Evolutionary conservation across 257 asterid genomes (phyloP), one percentile per base, ranked within the genome.

Genomic region (Fraxinus americana): DNA sequence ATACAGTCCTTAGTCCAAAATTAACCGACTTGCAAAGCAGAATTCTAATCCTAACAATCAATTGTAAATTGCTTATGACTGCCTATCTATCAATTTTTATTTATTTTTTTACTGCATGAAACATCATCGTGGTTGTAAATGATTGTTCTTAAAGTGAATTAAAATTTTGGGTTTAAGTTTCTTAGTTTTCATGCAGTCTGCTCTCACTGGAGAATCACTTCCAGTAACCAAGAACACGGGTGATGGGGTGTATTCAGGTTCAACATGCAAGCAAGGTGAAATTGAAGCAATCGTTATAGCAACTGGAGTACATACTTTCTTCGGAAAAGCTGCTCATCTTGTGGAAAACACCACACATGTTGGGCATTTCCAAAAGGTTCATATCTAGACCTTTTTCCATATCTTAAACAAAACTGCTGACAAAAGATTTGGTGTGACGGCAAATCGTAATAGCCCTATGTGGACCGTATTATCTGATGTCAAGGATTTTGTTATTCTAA

Each of bases 321-420:
- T 87, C 4, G 91, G 91, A 10, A 85, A 87, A 67, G 88, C 91
- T 17, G 89, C 91, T 52, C 91, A 87, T 83, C 89, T 87, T 50
- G 91, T 87, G 10, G 91, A 87, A 29, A 83, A 79, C 83, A 87
- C 91, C 5, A 85, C 74, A 16, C 88, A 85, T 32, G 82, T 85
- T 5, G 91, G 91, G 14, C 88, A 87, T 83, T 85, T 87, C 70
- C 91, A 87, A 75, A 79, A 85, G 86, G 91, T 87, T 23, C 75
- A 23, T 61, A 71, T 73, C 41, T 76, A 7, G 16, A 12, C 43
- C 45, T 74, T 74, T 12, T 12, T n/a, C 11, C 27, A 21, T 23
- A 59, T 21, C 67, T n/a, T 21, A 38, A 59, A 59, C 67, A n/a
- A 14, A 27, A 63, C 34, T 3, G 29, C 10, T 8, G 66, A 57